Conservation (phyloP, 495 filamentous ascomycete genomes). For the Tuber umbilicatum region DNA sequence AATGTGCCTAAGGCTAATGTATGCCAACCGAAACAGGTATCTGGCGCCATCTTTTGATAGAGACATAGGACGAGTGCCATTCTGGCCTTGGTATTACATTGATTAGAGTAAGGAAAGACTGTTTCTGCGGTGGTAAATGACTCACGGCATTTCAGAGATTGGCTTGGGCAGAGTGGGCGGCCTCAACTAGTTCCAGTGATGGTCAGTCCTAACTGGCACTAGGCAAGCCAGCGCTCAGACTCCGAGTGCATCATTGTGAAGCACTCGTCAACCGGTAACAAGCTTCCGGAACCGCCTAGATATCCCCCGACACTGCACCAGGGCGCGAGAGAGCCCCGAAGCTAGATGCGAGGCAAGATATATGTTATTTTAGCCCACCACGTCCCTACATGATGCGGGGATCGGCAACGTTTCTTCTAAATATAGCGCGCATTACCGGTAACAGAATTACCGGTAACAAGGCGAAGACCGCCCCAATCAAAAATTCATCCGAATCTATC, state of each 20-base stretch:
- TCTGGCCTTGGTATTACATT: background rate
- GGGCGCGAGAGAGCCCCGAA: background rate
- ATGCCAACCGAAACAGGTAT: background rate
- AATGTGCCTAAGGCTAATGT: background rate
- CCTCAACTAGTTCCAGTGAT: background rate
- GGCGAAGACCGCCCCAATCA: background rate
- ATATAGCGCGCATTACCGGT: background rate
- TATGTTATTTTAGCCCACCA: background rate
- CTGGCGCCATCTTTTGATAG: background rate
- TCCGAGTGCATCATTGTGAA: background rate
- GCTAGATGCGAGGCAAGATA: background rate
- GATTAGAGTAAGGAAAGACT: background rate
- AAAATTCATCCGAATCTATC: background rate
- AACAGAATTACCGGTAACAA: background rate
- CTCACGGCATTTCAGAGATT: background rate
- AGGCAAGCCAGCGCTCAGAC: background rate
- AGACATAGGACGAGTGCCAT: background rate
- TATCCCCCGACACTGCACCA: background rate
- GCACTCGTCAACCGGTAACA: background rate
- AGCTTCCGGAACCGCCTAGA: background rate
- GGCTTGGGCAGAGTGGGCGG: background rate
- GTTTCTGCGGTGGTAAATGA: background rate
- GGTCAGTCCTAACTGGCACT: fast-evolving
- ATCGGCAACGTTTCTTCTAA: background rate
- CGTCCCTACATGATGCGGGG: background rate